phyloP scores from a whole-genome alignment of 345 rosid genomes.

The Salix koriyanagi region DNA sequence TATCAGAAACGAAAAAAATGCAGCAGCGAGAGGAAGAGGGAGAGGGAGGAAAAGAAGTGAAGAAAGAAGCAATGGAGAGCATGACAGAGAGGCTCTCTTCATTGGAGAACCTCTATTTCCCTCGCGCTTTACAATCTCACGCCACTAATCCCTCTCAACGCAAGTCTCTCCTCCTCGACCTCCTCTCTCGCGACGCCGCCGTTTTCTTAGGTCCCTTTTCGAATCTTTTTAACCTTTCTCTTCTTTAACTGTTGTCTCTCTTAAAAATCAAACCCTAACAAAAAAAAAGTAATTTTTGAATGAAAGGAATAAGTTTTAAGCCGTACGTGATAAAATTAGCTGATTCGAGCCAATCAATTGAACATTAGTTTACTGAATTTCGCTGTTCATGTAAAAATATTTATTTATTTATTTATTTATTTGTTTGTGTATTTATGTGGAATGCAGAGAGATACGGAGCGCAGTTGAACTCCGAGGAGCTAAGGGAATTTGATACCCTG shows the following conservation, averaged over 20 bases:
- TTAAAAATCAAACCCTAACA: too few relatives aligned
- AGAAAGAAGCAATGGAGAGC: conserved; percentile 46
- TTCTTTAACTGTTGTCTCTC: too few relatives aligned
- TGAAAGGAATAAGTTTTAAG: too few relatives aligned
- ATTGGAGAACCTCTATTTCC: conserved; percentile 73
- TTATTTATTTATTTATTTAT: background rate
- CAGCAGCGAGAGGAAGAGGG: background rate
- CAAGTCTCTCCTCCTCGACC: conserved; percentile 76
- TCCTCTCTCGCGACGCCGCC: conserved; percentile 78
- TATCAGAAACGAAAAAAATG: background rate
- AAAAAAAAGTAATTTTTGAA: too few relatives aligned
- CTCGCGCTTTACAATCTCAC: conserved; percentile 59
- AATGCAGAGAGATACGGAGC: conserved; percentile 71
- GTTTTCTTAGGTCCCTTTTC: conserved; percentile 60
- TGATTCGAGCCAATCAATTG: background rate
- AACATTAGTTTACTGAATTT: background rate
- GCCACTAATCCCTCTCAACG: conserved; percentile 59
- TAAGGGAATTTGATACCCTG: conserved; percentile 58
- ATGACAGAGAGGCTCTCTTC: conserved; percentile 66
- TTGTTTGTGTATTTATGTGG: conserved; percentile 1
- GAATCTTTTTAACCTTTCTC: background rate
- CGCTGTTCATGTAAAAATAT: background rate
- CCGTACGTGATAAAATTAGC: background rate
- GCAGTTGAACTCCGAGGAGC: conserved; percentile 55
- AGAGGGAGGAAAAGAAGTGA: conserved; percentile 1